phyloP scores from a whole-genome alignment of 169 alveolate genomes.

The Plasmodium blacklocki region DNA sequence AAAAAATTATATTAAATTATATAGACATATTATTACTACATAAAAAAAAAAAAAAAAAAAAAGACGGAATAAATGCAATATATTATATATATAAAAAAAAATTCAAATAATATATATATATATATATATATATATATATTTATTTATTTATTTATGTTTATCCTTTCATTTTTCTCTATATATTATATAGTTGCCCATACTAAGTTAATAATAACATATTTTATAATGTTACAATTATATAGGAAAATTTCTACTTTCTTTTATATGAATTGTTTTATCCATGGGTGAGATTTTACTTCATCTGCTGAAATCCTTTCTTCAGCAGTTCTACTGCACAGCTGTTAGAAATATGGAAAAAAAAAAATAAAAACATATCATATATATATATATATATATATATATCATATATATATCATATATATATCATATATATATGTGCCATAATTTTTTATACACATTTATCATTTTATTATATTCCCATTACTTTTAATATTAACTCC shows the following conservation, averaged over 20 bases:
- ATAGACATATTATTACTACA: too few relatives aligned
- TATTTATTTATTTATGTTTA: background rate
- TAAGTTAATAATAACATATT: background rate
- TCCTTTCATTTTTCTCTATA: background rate
- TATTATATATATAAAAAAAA: background rate
- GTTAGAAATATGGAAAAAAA: background rate
- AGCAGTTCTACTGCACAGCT: slow-evolving; percentile 70
- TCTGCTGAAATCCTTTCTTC: slow-evolving; percentile 69
- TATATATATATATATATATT: background rate
- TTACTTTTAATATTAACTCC: slow-evolving; percentile 57
- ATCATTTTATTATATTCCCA: background rate
- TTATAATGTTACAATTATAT: background rate
- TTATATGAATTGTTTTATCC: slow-evolving; percentile 62
- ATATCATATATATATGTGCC: background rate
- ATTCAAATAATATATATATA: background rate
- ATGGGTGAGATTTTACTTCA: slow-evolving; percentile 66
- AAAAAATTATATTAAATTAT: too few relatives aligned
- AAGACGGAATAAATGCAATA: too few relatives aligned
- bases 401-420: background rate
- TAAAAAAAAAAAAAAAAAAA: too few relatives aligned
- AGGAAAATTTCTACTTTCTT: background rate
- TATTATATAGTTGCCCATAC: too few relatives aligned
- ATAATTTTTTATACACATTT: background rate
- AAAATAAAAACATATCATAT: background rate
- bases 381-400: background rate